Evolutionary conservation across 768 basidiomycete genomes (phyloP), one percentile per base, ranked within the genome.

Genomic region (Lentinula detonsa): DNA sequence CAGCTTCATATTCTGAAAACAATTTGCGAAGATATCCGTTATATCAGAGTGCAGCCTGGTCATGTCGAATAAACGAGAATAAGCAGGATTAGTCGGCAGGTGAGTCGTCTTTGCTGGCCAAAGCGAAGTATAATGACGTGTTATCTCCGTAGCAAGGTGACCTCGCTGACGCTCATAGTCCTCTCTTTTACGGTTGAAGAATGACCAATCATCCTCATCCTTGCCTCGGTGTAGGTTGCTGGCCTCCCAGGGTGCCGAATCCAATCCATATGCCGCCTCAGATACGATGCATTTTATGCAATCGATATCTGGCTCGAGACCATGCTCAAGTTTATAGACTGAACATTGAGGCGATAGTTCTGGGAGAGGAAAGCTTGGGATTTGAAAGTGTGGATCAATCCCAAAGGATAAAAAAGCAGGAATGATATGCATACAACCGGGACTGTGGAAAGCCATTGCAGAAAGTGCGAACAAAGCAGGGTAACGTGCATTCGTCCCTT

Each of bases 321-420:
- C 52, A 33, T 37, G 18, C 16, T 16, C 28, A 15, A 53, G 35
- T 9, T 21, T 33, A 53, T 53, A 53, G 34, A 6, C 7, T 2
- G 52, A n/a, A 53, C 53, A 5, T 66, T 45, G 21, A 56, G 39
- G 56, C 66, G 68, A 23, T 52, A 40, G 18, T 60, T 50, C 39
- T 65, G 64, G 0, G 5, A 8, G 2, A 73, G 69, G 40, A 67
- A 71, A 21, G 60, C 10, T 23, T 61, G 62, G 2, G 1, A 15
- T 23, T 40, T 4, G 53, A 69, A 61, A 57, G 76, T 37, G 31
- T 37, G 52, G n/a, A 34, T 37, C 34, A n/a, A 37, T 53, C 5
- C 28, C 31, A 6, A 53, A 73, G 1, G 78, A 70, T 11, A 79
- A 50, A 1, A 78, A 56, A 1, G 68, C 67, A 0, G 70, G 66